Conservation (phyloP, 768 basidiomycete genomes). For the Lentinula guzmanii region DNA sequence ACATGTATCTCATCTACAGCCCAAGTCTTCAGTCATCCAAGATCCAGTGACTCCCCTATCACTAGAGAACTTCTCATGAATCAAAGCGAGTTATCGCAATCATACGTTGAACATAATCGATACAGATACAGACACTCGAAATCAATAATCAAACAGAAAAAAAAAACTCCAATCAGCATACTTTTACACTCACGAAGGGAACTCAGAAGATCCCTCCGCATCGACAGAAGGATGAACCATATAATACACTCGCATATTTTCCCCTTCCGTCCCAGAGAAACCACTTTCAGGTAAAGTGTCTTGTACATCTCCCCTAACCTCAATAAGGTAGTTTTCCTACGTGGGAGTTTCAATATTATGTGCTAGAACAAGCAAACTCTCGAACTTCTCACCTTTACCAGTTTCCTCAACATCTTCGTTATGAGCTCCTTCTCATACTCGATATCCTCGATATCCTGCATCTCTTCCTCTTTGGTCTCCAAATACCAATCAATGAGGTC, state of each 20-base stretch:
- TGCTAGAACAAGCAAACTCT: not conserved
- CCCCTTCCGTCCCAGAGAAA: conserved; percentile 44
- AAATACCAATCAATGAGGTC: conserved; percentile 97
- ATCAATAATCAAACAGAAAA: not conserved
- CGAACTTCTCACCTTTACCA: conserved; percentile 70
- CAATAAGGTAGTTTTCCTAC: conserved; percentile 82
- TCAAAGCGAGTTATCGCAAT: no score
- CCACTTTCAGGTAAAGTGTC: conserved; percentile 66
- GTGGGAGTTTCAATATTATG: conserved; percentile 5
- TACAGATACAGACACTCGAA: not conserved
- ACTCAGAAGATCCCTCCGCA: conserved; percentile 46
- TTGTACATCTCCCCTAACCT: conserved; percentile 77
- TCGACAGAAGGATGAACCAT: conserved; percentile 91
- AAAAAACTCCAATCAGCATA: not conserved
- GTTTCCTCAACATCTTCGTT: conserved; percentile 79
- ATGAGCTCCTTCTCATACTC: conserved; percentile 90
- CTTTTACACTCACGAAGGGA: conserved; percentile 22
- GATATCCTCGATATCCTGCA: conserved; percentile 79
- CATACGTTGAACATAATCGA: no score
- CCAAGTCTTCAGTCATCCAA: no score
- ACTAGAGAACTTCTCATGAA: no score
- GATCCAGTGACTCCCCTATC: no score
- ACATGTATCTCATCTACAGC: no score
- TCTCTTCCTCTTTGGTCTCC: conserved; percentile 78
- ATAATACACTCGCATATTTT: conserved; percentile 70